A percentile compares a stretch with the other conserved stretches of the same genome.
Evolutionary conservation across 2,329 filamentous ascomycete species (phyloP).

Genomic region (Lojkania enalia): DNA sequence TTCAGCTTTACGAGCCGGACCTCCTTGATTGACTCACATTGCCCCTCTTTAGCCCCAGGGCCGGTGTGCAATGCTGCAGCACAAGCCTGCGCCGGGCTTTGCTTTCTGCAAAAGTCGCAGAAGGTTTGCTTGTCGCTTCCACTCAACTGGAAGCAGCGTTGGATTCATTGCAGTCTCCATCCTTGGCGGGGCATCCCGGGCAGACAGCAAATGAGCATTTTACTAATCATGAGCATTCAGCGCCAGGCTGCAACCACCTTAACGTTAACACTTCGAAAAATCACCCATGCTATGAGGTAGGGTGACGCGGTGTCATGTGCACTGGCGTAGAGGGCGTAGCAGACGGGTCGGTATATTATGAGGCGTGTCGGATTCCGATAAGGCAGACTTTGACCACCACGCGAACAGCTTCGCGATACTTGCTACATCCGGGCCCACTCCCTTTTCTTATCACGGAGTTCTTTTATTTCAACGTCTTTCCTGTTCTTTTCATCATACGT

Average conservation of each 20-base stretch:
- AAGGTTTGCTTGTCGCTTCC: not conserved
- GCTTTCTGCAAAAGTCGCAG: too few species aligned
- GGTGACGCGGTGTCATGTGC: conserved; percentile 32
- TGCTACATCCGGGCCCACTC: conserved; percentile 4
- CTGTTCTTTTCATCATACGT: conserved; percentile 4
- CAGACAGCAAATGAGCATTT: not conserved
- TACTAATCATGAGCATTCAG: conserved; percentile 8
- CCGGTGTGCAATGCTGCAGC: not conserved
- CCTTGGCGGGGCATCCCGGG: not conserved
- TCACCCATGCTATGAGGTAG: not conserved
- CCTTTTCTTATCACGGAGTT: conserved; percentile 2
- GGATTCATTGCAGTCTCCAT: too few species aligned
- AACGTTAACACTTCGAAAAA: conserved; percentile 6
- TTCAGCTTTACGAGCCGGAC: too few species aligned
- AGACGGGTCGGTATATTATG: conserved; percentile 8
- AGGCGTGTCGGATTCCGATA: conserved; percentile 11
- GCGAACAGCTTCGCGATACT: conserved; percentile 1
- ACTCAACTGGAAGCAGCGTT: not conserved
- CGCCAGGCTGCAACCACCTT: conserved; percentile 12
- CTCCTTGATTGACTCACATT: not conserved
- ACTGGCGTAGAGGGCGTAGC: conserved; percentile 11
- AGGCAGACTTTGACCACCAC: conserved; percentile 19
- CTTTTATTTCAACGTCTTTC: conserved; percentile 4
- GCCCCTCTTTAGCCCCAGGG: not conserved
- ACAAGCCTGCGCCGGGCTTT: too few species aligned